Base-by-base conservation (phyloP, 1,139 yeast genomes). In the Saccharomyces hybrid region DNA sequence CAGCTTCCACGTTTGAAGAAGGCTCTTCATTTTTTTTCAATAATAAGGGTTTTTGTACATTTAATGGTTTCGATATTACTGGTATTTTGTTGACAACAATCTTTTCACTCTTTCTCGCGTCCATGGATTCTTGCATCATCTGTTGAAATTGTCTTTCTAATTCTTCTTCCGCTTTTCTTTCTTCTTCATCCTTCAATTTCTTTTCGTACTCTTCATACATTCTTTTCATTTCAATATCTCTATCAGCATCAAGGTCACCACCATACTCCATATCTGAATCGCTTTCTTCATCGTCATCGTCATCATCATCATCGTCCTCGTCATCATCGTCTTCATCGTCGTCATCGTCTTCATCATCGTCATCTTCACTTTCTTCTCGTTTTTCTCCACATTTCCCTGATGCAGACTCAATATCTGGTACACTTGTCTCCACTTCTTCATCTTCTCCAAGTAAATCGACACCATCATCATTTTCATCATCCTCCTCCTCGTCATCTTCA, bases 101-200 rank as follows among this genome's bases (percentile, higher is more conserved):
- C 42, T 67, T 69, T 34, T 67, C 70, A 48, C 62, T 59, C 53
- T 67, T 74, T 34, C 73, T 70, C 3, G 72, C 61, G 42, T 73
- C 77, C 60, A 79, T 70, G 1, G 86, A 77, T 47, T 80, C 84
- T 32, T 71, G 64, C 53, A 82, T 71, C 63, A 84, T 70, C 54
- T 69, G 72, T 53, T 78, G 78, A 59, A 79, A 78, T 61, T 83
- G 84, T 54, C 71, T 75, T 50, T 83, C 87, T 53, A 84, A 64
- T 27, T 77, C 80, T 7, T 75, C 78, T 21, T 78, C 80, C 50
- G 79, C 74, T 58, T 73, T 76, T 48, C 68, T 72, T 47, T 78
- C 82, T 52, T 75, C 76, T 26, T 73, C 76, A 9, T 69, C 66
- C 51, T 65, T 67, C 47, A 73, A 56, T 49, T 66, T 73, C 31